phyloP scores from a whole-genome alignment of 768 basidiomycete species.

The Macrocybe gigantea region DNA sequence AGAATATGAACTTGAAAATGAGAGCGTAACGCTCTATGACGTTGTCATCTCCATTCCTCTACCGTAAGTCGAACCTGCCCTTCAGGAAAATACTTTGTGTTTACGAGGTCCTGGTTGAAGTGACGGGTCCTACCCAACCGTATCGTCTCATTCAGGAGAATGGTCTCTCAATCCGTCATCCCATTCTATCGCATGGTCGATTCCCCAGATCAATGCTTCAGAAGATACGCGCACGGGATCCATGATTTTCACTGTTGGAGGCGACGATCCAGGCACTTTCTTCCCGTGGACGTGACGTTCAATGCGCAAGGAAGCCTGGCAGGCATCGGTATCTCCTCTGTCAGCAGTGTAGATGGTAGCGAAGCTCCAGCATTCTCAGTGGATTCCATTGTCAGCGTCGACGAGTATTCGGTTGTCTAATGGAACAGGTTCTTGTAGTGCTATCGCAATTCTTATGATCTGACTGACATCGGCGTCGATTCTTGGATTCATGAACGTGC shows the following conservation, averaged over 20 bases:
- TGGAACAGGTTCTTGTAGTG: no score
- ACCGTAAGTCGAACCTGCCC: conserved; percentile 52
- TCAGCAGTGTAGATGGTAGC: conserved; percentile 46
- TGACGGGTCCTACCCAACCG: conserved; percentile 79
- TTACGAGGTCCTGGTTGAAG: conserved; percentile 26
- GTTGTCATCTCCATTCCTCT: conserved; percentile 89
- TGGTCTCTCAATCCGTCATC: conserved; percentile 80
- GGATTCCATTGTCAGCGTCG: conserved; percentile 46
- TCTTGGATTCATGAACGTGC: no score
- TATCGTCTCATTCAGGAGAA: conserved; percentile 67
- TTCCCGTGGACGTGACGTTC: conserved; percentile 87
- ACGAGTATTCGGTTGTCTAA: conserved; percentile 53
- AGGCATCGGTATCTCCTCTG: conserved; percentile 60
- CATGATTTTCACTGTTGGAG: conserved; percentile 86
- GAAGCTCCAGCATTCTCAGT: conserved; percentile 40
- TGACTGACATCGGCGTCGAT: no score
- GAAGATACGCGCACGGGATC: conserved; percentile 69
- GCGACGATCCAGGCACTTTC: conserved; percentile 77
- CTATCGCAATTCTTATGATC: no score
- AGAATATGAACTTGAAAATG: conserved; percentile 93
- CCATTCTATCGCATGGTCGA: conserved; percentile 83
- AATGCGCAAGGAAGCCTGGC: conserved; percentile 76
- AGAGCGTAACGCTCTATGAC: conserved; percentile 74
- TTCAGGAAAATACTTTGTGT: background rate
- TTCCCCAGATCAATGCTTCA: conserved; percentile 56